Evolutionary conservation across 208 protist species (phyloP), one percentile per base, ranked within the genome.

Genomic region (Blastocrithidia nonstop): DNA sequence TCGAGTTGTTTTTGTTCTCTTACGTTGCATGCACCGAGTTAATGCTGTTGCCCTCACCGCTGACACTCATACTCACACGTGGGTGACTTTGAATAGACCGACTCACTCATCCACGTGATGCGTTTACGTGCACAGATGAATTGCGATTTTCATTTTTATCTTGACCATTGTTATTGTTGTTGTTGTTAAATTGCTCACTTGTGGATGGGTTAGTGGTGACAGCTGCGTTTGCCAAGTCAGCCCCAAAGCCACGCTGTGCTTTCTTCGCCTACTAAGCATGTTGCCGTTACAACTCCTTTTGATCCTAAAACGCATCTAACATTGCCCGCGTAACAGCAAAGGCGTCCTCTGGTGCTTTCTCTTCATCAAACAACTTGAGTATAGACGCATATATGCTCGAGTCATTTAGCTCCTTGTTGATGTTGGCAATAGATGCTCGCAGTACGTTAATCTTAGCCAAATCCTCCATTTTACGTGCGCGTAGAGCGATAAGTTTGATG

Each of bases 181-280:
- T 53, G 33, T 36, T 57, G 6, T 35, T 35, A 11, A 35, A 11
- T 15, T n/a, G 11, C 29, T 11, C 29, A 35, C 29, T 35, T 11
- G 29, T 31, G 40, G 26, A 44, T 51, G 6, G 49, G 25, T 52
- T 28, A 46, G 53, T 46, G 32, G 53, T 50, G 20, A 56, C n/a
- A n/a, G n/a, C n/a, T n/a, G n/a, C 66, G 3, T 51, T 65, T 13
- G 77, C 83, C 19, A 93, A 61, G 42, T 90, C 80, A 3, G 82
- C 86, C 33, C 81, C 86, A 54, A 95, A 94, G 8, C 85, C 83
- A 19, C 71, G 66, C 41, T 83, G 73, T 26, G 81, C 82, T 50
- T 92, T 89, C 45, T 79, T 87, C 16, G 58, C 66, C 45, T 76
- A 39, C 33, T 93, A 78, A 21, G 63, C 65, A 13, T 60, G 50